Conservation (phyloP, 345 rosid genomes). For the Eutrema heterophyllum region DNA sequence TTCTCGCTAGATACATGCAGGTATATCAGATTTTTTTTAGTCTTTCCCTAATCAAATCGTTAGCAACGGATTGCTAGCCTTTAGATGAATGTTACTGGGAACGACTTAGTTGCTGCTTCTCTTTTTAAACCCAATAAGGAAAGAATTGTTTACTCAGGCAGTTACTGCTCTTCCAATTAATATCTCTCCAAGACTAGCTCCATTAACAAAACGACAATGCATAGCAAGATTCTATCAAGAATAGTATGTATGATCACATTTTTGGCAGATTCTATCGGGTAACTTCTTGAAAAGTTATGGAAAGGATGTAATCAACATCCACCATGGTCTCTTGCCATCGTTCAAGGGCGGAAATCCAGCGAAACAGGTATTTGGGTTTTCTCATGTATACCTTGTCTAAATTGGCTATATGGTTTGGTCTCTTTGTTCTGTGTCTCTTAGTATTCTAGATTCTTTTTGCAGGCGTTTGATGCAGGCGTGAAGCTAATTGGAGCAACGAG, state of each 20-base stretch:
- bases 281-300: constrained; percentile 61
- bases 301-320: constrained; percentile 90
- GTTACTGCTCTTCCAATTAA: not conserved
- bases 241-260: not conserved
- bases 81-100: not conserved
- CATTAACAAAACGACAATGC: not conserved
- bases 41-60: not conserved
- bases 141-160: not conserved
- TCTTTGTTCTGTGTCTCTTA: constrained; percentile 10
- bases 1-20: constrained; percentile 99
- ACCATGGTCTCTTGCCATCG: constrained; percentile 96
- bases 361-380: constrained; percentile 50
- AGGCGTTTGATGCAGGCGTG: constrained; percentile 98
- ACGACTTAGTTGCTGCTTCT: not conserved
- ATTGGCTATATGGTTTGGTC: not conserved
- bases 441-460: constrained; percentile 37
- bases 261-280: constrained; percentile 62
- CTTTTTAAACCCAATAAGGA: not conserved
- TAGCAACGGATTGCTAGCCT: not conserved
- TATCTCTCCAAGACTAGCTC: not conserved
- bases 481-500: constrained; percentile 91
- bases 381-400: not conserved
- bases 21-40: constrained; percentile 35
- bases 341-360: constrained; percentile 81
- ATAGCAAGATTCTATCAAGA: not conserved